Conservation (phyloP, 2,329 filamentous ascomycete genomes). For the Leptographium lundbergii region DNA sequence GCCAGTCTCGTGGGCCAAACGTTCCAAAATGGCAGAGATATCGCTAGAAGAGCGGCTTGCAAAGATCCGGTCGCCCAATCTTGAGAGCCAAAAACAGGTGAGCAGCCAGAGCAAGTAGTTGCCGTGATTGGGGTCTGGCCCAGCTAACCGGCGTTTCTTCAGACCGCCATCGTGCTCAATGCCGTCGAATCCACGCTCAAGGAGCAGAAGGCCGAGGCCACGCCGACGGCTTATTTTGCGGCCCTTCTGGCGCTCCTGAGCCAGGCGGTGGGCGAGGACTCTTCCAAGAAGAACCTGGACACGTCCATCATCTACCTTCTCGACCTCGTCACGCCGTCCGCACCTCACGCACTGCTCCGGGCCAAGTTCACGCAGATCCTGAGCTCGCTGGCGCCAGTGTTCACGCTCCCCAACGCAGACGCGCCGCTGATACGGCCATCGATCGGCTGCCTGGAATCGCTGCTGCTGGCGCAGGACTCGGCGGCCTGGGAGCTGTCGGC, state of each 20-base stretch:
- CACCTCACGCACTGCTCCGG: conserved; percentile 75
- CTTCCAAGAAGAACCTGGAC: conserved; percentile 69
- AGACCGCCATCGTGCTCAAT: conserved; percentile 77
- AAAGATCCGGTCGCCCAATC: conserved; percentile 91
- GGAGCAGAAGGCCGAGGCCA: conserved; percentile 72
- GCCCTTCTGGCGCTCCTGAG: conserved; percentile 81
- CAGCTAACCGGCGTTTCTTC: not conserved
- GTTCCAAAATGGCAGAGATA: conserved; percentile 31
- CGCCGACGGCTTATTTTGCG: conserved; percentile 87
- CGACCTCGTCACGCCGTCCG: conserved; percentile 76
- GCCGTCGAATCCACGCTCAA: conserved; percentile 88
- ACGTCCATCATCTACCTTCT: conserved; percentile 89
- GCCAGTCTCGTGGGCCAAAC: not conserved
- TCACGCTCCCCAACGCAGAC: conserved; percentile 70
- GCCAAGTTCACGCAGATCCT: conserved; percentile 94
- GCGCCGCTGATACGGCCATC: conserved; percentile 76
- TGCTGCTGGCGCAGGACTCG: conserved; percentile 79
- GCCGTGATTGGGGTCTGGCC: not conserved
- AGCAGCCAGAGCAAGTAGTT: not conserved
- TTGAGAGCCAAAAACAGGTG: conserved; percentile 89
- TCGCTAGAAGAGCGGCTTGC: conserved; percentile 77
- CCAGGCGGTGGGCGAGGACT: conserved; percentile 57
- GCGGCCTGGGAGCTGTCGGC: conserved; percentile 78
- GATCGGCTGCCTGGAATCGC: conserved; percentile 86
- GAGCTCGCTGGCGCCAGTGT: conserved; percentile 68